These are phyloP conservation scores for Alternaria hordeiaustralica DNA, from an alignment of 2,329 filamentous ascomycete genomes.

Conservation along the genomic window DNA sequence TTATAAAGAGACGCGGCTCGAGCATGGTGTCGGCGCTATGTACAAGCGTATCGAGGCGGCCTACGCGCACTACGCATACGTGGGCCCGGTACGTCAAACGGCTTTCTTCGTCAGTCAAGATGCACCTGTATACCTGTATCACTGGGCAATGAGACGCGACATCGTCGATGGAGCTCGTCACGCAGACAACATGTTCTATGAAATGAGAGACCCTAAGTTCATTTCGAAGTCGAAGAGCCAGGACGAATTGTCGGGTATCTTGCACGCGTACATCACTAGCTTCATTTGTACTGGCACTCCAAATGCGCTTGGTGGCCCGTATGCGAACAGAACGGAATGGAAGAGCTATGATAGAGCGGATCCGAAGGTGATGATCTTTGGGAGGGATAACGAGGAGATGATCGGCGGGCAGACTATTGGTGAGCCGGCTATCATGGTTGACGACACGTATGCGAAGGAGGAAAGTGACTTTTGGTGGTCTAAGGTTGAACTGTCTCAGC, in stretches of 20 bases:
- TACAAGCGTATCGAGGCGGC: constrained; percentile 66
- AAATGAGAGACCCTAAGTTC: constrained; percentile 32
- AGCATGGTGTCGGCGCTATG: constrained; percentile 52
- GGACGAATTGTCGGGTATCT: constrained; percentile 34
- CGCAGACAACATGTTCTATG: constrained; percentile 46
- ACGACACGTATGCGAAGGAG: constrained; percentile 55
- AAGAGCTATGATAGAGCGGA: constrained; percentile 18
- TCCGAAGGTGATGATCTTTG: constrained; percentile 59
- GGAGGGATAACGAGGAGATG: constrained; percentile 64
- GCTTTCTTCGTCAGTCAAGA: constrained; percentile 52
- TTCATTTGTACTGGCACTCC: constrained; percentile 44
- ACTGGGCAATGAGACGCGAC: constrained; percentile 62
- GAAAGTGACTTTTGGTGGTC: constrained; percentile 69
- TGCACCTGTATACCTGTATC: constrained; percentile 62
- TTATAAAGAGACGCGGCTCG: constrained; percentile 51
- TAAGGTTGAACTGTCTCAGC: constrained; percentile 46
- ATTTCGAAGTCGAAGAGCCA: constrained; percentile 34
- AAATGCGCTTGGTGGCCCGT: constrained; percentile 26
- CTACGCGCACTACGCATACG: constrained; percentile 70
- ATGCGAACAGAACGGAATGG: constrained; percentile 27
- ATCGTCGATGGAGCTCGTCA: constrained; percentile 43
- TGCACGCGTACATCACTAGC: constrained; percentile 41
- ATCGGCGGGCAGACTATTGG: constrained; percentile 33
- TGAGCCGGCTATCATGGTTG: constrained; percentile 48
- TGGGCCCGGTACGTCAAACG: constrained; percentile 68